phyloP scores from a whole-genome alignment of 2,329 filamentous ascomycete genomes.

The Elsinoe ampelina region DNA sequence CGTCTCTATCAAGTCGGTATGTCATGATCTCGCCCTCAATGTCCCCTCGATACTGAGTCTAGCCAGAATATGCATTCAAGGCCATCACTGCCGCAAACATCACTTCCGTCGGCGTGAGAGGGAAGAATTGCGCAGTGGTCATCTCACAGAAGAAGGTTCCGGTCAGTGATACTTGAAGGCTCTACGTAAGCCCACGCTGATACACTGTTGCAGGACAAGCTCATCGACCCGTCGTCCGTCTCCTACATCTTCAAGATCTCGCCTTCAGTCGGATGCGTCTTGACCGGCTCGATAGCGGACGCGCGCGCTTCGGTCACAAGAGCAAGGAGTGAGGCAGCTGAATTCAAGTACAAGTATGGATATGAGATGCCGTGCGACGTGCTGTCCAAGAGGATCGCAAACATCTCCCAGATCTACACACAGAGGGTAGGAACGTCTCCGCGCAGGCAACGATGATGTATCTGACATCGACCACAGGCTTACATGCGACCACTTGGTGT shows the following conservation, averaged over 20 bases:
- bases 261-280: conserved; percentile 91
- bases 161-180: conserved; percentile 48
- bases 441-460: not conserved
- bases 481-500: conserved; percentile 98
- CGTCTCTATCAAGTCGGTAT: conserved; percentile 98
- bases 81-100: conserved; percentile 99
- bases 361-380: conserved; percentile 99
- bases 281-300: conserved; percentile 97
- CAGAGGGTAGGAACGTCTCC: conserved; percentile 59
- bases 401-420: conserved; percentile 99
- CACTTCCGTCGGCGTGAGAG: conserved; percentile 89
- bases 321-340: conserved; percentile 88
- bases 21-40: conserved; percentile 31
- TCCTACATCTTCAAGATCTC: conserved; percentile 97
- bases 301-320: conserved; percentile 86
- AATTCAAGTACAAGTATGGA: conserved; percentile 97
- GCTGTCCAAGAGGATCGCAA: conserved; percentile 89
- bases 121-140: conserved; percentile 94
- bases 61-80: conserved; percentile 98
- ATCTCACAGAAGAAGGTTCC: conserved; percentile 99
- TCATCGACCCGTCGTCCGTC: conserved; percentile 94
- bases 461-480: conserved; percentile 45
- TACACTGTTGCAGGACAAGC: conserved; percentile 66
- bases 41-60: conserved; percentile 18
- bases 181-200: not conserved